phyloP scores from a whole-genome alignment of 345 rosid species.

The Citrus medica region DNA sequence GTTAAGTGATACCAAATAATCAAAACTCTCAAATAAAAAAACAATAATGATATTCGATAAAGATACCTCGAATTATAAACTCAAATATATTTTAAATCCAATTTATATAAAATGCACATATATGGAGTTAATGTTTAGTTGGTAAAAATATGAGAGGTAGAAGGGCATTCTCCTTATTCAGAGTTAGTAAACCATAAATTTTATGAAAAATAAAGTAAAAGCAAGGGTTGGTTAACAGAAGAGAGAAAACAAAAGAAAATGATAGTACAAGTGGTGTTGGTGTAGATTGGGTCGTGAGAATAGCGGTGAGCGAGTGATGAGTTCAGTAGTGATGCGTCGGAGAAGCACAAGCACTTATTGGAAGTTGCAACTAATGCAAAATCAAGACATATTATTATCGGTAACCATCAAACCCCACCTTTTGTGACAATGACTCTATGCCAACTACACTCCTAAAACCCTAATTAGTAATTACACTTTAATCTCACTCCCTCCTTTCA shows the following conservation, averaged over 20 bases:
- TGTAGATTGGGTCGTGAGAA: background rate
- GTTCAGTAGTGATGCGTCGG: conserved; percentile 24
- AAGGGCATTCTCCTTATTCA: no score
- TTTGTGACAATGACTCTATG: conserved; percentile 26
- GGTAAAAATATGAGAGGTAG: no score
- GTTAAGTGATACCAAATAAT: no score
- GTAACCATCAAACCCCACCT: conserved; percentile 27
- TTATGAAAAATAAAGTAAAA: background rate
- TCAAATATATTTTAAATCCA: no score
- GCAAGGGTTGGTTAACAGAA: background rate
- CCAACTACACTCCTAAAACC: conserved; percentile 15
- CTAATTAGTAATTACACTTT: background rate
- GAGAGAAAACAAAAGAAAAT: no score
- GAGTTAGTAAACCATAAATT: no score
- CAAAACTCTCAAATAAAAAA: no score
- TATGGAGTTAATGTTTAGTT: no score
- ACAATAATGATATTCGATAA: no score
- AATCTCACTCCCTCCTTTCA: background rate
- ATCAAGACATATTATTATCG: background rate
- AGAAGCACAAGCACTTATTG: conserved; percentile 17
- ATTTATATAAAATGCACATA: no score
- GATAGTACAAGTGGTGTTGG: background rate
- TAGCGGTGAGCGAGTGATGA: background rate
- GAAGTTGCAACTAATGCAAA: conserved; percentile 32
- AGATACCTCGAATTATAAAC: no score